Base-by-base conservation (phyloP, 202 grass and related monocot genomes). In the Setaria italica region DNA sequence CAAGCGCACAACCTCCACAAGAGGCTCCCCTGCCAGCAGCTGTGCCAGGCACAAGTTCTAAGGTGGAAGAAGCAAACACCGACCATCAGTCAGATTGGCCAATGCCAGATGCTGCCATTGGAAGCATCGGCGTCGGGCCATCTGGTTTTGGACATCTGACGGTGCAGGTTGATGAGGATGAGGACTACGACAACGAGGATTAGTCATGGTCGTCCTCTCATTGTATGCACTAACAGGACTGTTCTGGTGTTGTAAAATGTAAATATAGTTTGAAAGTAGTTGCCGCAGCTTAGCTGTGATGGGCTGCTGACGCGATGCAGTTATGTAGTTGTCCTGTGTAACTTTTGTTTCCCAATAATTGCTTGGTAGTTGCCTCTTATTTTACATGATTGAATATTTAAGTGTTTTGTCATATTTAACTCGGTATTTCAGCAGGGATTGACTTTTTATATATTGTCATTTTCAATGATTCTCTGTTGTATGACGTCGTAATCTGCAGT, bases 101-200 rank as follows among this genome's bases (percentile, higher is more conserved):
- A 58, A 73, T 97, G 79, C 87, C 87, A 58, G 87, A 88, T 87
- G 88, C 85, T 85, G 87, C 85, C 54, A 86, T 85, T 13, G 81
- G 71, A 60, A 88, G 75, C 90, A 86, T 95, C 11, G 90, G 84
- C 80, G 82, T 68, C 8, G 97, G 93, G 30, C 97, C 89, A 58
- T 90, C 97, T 37, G 84, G 94, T 58, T 87, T 94, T 81, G 88
- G 91, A 81, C 92, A 89, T 80, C 74, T 94, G 70, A 91, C 90
- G 1, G 93, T 99, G 90, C 92, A 93, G 72, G 93, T 99, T 81
- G 97, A 99, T 37, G 92, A 99, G 80, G 94, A 97, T 9, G 97
- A 99, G 66, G 97, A 99, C 82, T 99, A 99, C 0, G 97, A 99
- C 67, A 97, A 99, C 1, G 97, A 99, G 91, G 97, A 99, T 91